Evolutionary conservation across 2,329 filamentous ascomycete species (phyloP).

Genomic region (Phialophora verrucosa): DNA sequence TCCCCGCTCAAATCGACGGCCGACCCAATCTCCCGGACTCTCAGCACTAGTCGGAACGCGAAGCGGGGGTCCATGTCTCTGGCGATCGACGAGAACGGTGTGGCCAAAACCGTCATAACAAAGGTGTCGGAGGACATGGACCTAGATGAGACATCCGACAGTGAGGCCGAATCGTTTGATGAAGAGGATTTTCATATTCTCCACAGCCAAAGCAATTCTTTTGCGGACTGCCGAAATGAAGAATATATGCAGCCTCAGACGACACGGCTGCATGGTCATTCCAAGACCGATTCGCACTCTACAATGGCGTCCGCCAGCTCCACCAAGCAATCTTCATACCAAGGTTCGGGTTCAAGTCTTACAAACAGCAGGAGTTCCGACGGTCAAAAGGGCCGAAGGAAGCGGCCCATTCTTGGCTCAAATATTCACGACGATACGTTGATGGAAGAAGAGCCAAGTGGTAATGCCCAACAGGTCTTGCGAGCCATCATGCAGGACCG

Average conservation of each 20-base stretch:
- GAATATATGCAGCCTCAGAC: conserved; percentile 35
- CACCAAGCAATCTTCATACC: conserved; percentile 50
- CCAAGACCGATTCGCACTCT: conserved; percentile 52
- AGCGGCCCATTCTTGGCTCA: conserved; percentile 30
- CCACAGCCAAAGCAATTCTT: conserved; percentile 49
- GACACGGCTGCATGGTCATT: conserved; percentile 45
- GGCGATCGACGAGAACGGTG: conserved; percentile 55
- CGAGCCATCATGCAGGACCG: conserved; percentile 51
- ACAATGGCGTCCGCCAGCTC: conserved; percentile 50
- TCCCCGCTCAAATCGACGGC: conserved; percentile 48
- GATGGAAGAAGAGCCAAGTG: conserved; percentile 42
- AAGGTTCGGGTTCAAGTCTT: conserved; percentile 41
- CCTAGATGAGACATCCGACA: conserved; percentile 47
- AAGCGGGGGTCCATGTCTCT: conserved; percentile 52
- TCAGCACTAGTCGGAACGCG: conserved; percentile 40
- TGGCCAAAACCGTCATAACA: conserved; percentile 51
- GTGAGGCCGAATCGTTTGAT: conserved; percentile 52
- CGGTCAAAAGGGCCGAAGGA: conserved; percentile 23
- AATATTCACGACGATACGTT: conserved; percentile 35
- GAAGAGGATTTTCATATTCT: conserved; percentile 48
- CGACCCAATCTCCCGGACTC: conserved; percentile 34
- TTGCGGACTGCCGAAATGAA: conserved; percentile 46
- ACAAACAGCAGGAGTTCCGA: conserved; percentile 27
- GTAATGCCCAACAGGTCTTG: conserved; percentile 55
- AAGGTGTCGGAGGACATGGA: conserved; percentile 43